A percentile compares a stretch with the other conserved stretches of the same genome.
Conservation (phyloP, 2,329 filamentous ascomycete genomes). For the Colletotrichum neosansevieriae region DNA sequence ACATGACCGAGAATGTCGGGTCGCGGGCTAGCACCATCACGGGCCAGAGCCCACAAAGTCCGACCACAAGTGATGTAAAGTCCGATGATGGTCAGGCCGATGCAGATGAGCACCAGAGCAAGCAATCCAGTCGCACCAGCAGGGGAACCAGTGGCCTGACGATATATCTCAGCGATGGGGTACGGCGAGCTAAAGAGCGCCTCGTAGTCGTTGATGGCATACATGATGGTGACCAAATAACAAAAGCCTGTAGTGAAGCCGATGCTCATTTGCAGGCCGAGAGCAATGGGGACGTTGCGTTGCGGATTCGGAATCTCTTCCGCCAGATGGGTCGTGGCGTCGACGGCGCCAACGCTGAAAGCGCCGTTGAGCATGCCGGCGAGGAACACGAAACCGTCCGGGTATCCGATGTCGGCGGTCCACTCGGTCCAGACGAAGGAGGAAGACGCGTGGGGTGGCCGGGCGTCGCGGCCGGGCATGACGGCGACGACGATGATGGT, state of each 20-base stretch:
- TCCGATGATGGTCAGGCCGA: constrained; percentile 51
- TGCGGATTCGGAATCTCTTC: constrained; percentile 71
- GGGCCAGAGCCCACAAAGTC: constrained; percentile 55
- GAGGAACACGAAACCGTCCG: constrained; percentile 56
- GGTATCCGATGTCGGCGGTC: constrained; percentile 54
- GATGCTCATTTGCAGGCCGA: constrained; percentile 62
- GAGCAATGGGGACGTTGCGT: constrained; percentile 65
- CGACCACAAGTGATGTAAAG: constrained; percentile 55
- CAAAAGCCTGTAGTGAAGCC: constrained; percentile 65
- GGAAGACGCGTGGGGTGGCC: constrained; percentile 48
- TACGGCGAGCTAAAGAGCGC: constrained; percentile 63
- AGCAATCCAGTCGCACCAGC: constrained; percentile 65
- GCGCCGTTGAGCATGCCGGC: constrained; percentile 71
- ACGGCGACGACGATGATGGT: constrained; percentile 67
- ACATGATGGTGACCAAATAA: constrained; percentile 67
- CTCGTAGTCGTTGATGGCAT: constrained; percentile 68
- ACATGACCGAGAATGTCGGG: constrained; percentile 47
- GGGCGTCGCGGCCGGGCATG: constrained; percentile 56
- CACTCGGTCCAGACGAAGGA: constrained; percentile 56
- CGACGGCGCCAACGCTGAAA: constrained; percentile 74
- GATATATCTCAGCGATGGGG: constrained; percentile 76
- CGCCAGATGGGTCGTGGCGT: constrained; percentile 73
- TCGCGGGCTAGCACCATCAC: constrained; percentile 54
- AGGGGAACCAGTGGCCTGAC: constrained; percentile 65
- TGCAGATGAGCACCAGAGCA: constrained; percentile 53